Evolutionary conservation across 148 eudicot genomes (phyloP).

Genomic region (Rhododendron molle): DNA sequence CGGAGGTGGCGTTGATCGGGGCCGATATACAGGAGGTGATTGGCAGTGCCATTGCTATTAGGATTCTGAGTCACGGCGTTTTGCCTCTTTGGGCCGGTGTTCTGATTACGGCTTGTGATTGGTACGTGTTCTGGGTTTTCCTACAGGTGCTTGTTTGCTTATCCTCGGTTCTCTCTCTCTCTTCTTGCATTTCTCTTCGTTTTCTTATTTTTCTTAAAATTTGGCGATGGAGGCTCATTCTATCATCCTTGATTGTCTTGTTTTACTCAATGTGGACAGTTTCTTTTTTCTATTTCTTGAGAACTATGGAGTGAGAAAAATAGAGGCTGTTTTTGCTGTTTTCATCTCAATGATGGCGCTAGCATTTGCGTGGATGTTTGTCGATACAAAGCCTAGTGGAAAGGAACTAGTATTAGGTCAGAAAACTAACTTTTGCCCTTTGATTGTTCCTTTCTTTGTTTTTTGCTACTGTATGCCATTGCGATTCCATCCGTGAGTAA

Average conservation of each 20-base stretch:
- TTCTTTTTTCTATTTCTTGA: constrained; percentile 75
- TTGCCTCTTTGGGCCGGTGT: constrained; percentile 57
- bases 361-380: constrained; percentile 87
- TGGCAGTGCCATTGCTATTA: constrained; percentile 48
- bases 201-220: neutral
- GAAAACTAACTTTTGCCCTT: neutral
- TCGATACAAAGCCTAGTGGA: constrained; percentile 66
- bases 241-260: neutral
- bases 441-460: neutral
- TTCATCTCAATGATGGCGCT: constrained; percentile 73
- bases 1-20: constrained; percentile 48
- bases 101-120: constrained; percentile 48
- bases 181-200: neutral
- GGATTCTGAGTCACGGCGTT: constrained; percentile 38
- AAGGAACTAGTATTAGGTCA: constrained; percentile 61
- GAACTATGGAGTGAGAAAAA: constrained; percentile 82
- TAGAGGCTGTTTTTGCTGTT: constrained; percentile 79
- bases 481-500: neutral
- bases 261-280: constrained; percentile 32
- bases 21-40: constrained; percentile 60
- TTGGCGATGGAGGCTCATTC: neutral
- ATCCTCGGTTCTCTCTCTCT: too few species aligned
- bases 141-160: neutral
- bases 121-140: constrained; percentile 20
- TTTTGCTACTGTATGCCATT: neutral